A percentile compares a stretch with the other conserved stretches of the same genome.
Conservation (phyloP, 805 yeast genomes). For the Peterozyma xylosa region DNA sequence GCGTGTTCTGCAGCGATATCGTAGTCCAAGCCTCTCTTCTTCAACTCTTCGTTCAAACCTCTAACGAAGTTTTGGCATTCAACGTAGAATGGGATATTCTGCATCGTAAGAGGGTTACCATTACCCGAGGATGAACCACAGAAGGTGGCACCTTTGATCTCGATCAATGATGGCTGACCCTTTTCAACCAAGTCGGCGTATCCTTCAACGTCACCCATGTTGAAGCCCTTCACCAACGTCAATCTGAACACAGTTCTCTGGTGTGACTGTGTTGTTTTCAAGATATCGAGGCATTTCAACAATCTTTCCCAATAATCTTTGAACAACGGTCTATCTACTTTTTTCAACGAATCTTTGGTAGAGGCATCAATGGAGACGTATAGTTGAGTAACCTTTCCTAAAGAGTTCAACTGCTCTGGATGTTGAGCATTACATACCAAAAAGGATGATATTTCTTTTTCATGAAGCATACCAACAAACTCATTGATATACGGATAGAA, state of each 20-base stretch:
- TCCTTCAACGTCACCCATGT: slow-evolving; percentile 70
- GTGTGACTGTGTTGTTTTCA: slow-evolving; percentile 63
- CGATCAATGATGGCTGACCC: slow-evolving; percentile 82
- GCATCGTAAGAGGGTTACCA: slow-evolving; percentile 90
- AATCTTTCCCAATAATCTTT: slow-evolving; percentile 92
- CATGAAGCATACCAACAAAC: slow-evolving; percentile 75
- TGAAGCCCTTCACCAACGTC: slow-evolving; percentile 88
- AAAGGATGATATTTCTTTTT: slow-evolving; percentile 73
- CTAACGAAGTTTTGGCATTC: slow-evolving; percentile 77
- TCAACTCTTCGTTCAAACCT: slow-evolving; percentile 52
- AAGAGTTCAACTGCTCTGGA: slow-evolving; percentile 68
- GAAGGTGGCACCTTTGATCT: slow-evolving; percentile 91
- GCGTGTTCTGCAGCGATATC: slow-evolving; percentile 94
- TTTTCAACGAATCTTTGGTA: slow-evolving; percentile 70
- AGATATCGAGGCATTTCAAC: slow-evolving; percentile 70
- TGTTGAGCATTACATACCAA: slow-evolving; percentile 95
- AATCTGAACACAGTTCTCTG: slow-evolving; percentile 89
- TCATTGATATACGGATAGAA: slow-evolving; percentile 88
- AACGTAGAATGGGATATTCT: slow-evolving; percentile 89
- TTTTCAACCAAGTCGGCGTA: slow-evolving; percentile 82
- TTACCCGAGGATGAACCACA: slow-evolving; percentile 84
- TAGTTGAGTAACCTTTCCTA: slow-evolving; percentile 78
- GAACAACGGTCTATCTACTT: slow-evolving; percentile 82
- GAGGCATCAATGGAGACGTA: slow-evolving; percentile 94
- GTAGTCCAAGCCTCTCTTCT: slow-evolving; percentile 60